Base-by-base conservation (phyloP, 192 early-diverging fungal genomes). In the Backusella psychrophila region DNA sequence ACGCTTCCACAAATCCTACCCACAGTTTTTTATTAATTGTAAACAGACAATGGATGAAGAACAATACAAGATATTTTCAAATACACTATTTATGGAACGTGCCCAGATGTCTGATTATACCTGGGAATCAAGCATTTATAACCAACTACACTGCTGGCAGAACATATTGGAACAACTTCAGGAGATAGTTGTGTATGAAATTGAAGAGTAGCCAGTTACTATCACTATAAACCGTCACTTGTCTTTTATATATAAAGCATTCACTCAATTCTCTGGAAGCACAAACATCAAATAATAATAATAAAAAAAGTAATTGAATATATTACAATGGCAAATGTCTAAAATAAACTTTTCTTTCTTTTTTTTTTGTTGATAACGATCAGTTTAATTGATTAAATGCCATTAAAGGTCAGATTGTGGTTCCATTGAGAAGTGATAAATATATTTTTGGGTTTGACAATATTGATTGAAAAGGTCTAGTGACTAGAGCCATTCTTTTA, bases 21-120 rank as follows among this genome's bases (percentile, higher is more conserved):
- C 81, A 31, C 81, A 85, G 23, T 82, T 85, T 34, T 83, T 85
- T 44, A 78, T 85, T 39, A 83, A 82, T 35, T 77, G 78, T 65
- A 70, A 36, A 67, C 35, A 29, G 31, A 19, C 38, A 70, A 66
- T n/a, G 15, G 6, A 66, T n/a, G 34, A 65, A 29, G 66, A 46
- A 35, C 36, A 69, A 12, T 36, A 74, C 9, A 39, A 12, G 3
- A 9, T 56, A 35, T 79, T 85, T 33, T 36, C 71, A 42, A 19
- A 39, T 11, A 69, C 72, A 6, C 46, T 85, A 3, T 73, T 77
- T 36, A 34, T 17, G 70, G 26, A 74, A 26, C 35, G 72, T 17
- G 39, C 14, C 46, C 65, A 66, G 3, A 72, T 85, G 31, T 3
- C 49, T 12, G 84, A 85, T 56, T 53, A 72, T 71, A 70, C 66